Base-by-base conservation (phyloP, 2,329 filamentous ascomycete genomes). In the Botrytis porri region DNA sequence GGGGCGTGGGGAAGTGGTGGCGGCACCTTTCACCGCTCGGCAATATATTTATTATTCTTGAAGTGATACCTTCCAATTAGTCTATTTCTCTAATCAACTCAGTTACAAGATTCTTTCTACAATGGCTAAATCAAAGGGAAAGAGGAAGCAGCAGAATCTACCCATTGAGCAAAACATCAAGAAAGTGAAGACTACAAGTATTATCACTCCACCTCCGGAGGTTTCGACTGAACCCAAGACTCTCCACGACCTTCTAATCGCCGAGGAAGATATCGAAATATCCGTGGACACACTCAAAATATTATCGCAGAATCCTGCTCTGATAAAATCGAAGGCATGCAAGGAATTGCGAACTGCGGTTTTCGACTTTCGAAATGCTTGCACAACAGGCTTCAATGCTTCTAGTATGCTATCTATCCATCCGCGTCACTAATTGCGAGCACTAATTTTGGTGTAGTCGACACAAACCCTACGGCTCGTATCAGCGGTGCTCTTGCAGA, bases 271-370 rank as follows among this genome's bases (percentile, higher is more conserved):
- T 75, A 84, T 93, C 71, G 90, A 92, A 63, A 88, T 92, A 73
- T 85, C 90, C 1, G 84, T 91, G 72, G 90, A 92, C 45, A 92
- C 90, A 0, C 84, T 93, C 41, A 83, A 82, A 2, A 85, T 87
- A 0, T 84, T 92, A 18, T 82, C 89, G 0, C 82, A 86, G 73
- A 86, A 92, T 75, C 90, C 90, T 0, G 82, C 81, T 35, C 78
- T 92, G 35, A 92, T 91, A 80, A 93, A 93, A 80, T 88, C 89
- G 0, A 92, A 91, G 78, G 85, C 84, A 37, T 93, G 90, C 82
- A 90, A 88, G 77, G 88, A 90, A 65, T 82, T 93, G 3, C 85
- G 91, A 32, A 87, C 86, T 5, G 90, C 90, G 8, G 90, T 92
- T 12, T 92, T 91, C 77, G 88, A 89, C 32, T 93, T 93, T 74